These are phyloP conservation scores for Triglochin maritima DNA, from an alignment of 106 monocot species.

Conservation along the genomic window DNA sequence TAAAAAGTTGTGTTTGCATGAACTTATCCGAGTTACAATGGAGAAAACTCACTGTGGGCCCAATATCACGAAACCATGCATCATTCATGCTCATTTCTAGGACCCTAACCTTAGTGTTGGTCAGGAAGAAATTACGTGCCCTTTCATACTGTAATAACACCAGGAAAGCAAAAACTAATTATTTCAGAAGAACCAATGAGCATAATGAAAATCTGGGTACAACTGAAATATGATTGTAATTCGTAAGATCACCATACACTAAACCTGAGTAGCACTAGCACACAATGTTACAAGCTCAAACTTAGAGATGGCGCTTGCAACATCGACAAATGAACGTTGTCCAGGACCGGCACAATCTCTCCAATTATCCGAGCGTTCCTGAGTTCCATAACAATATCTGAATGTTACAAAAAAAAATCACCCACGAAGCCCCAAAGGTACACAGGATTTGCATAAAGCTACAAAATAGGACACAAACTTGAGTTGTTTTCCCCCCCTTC, in stretches of 20 bases:
- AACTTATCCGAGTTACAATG: not conserved
- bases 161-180: not conserved
- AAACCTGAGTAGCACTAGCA: conserved; percentile 51
- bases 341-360: conserved; percentile 44
- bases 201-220: not conserved
- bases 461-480: too few species aligned
- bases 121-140: conserved; percentile 26
- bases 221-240: not conserved
- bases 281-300: conserved; percentile 79
- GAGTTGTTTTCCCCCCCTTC: too few species aligned
- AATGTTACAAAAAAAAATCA: too few species aligned
- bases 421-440: too few species aligned
- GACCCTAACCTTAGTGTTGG: conserved; percentile 42
- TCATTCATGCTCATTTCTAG: conserved; percentile 99
- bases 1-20: not conserved
- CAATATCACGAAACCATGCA: conserved; percentile 94
- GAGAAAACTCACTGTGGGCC: conserved; percentile 63
- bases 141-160: conserved; percentile 40
- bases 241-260: not conserved
- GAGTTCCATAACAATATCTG: not conserved
- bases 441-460: too few species aligned
- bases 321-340: conserved; percentile 39
- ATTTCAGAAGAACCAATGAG: not conserved
- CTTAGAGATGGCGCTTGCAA: conserved; percentile 64
- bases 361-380: conserved; percentile 97